Evolutionary conservation across 2,329 filamentous ascomycete genomes (phyloP), one percentile per base, ranked within the genome.

Genomic region (Bipolaris bicolor): DNA sequence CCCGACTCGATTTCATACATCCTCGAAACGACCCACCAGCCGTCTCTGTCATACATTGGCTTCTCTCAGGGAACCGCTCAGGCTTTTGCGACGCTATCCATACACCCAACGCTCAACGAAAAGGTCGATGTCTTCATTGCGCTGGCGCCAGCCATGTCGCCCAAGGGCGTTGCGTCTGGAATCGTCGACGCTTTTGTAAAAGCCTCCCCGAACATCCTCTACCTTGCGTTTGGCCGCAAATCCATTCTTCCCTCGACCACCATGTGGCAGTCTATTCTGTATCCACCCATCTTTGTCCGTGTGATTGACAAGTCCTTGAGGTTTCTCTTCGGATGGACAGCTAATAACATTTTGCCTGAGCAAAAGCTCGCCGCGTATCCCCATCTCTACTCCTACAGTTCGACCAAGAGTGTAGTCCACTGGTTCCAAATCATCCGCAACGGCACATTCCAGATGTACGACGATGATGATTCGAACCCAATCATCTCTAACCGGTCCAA

Each of bases 391-490:
- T 97, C 93, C 0, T 98, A 94, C 75, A 97, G 94, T 0, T 96
- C 91, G 74, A 97, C 92, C 55, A 99, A 99, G 78, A 93, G 89
- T 18, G 92, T 99, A 7, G 95, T 99, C 0, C 95, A 99, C 74
- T 99, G 95, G 95, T 99, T 99, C 76, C 95, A 99, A 74, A 97
- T 99, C 73, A 99, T 99, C 69, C 89, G 95, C 63, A 97, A 94
- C 70, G 91, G 92, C 69, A 92, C 88, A 24, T 98, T 99, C 76
- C 95, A 99, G 77, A 97, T 99, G 91, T 98, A 93, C 76, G 95
- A 99, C 73, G 95, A 99, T 73, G 94, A 98, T 68, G 85, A 95
- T 0, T 90, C 92, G 55, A 88, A 89, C 26, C 89, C 89, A 0
- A 81, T 96, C 58, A 86, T 87, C 52, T 86, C 85, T 20, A 87